Evolutionary conservation across 345 rosid species (phyloP), one percentile per base, ranked within the genome.

Genomic region (Corchorus capsularis): DNA sequence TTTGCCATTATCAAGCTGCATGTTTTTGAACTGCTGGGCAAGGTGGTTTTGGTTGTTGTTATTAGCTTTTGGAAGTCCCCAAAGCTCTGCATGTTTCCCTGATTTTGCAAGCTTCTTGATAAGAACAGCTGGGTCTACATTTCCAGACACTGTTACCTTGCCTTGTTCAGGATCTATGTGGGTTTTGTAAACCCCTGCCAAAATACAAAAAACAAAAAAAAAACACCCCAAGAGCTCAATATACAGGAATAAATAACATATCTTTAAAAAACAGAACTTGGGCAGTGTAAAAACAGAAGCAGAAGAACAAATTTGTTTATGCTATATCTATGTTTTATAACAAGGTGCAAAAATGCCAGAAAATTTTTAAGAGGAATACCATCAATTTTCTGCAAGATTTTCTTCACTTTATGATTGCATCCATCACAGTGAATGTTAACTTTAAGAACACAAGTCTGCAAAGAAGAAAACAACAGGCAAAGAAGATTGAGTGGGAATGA

Each of bases 341-440:
- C 71, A 41, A 43, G 15, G 9, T 43, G 37, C 66, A 45, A 17
- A n/a, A 12, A 43, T 10, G 3, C 54, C 15, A 5, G 4, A 12
- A 27, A 27, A 27, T 27, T 27, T 54, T 70, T 27, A 55, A 50
- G 59, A 35, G 15, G 34, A 46, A 47, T 87, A 94, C 98, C 98
- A 69, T 94, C 97, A 57, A 94, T 94, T 82, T 91, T 94, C 80
- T 94, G 93, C 87, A 94, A 79, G 82, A 91, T 87, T 88, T 93
- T 93, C 92, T 93, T 91, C 79, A 94, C 97, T 82, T 93, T 91
- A 34, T 90, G 91, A 83, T 90, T 87, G 77, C 98, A 94, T 3
- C 98, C 98, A 86, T 93, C 97, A 77, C 98, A 94, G 80, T 93
- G 97, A 67, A 94, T 94, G 85, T 94, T 94, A 86, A 94, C 97